Evolutionary conservation across 73 alveolate genomes (phyloP), one percentile per base, ranked within the genome.

Genomic region (Paraurostyla sp.): DNA sequence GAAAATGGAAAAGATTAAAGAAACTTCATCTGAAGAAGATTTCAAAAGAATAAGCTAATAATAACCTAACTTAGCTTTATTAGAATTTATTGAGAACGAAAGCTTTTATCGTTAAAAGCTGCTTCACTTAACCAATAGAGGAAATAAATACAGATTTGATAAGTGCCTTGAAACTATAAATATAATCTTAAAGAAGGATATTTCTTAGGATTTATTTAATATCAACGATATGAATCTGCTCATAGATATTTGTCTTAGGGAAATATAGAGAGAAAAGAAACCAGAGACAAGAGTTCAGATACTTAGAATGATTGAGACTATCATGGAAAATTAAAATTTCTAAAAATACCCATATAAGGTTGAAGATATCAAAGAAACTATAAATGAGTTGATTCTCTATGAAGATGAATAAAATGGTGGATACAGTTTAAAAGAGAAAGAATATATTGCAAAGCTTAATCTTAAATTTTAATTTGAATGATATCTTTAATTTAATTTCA

Each of bases 191-290:
- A 29, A 22, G 23, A 83, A 62, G 63, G 62, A 46, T 0, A 30
- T 16, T n/a, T 38, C 92, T 11, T 32, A 69, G 58, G 38, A 85
- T 50, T 85, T 46, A 68, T 85, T 85, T 56, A 49, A 45, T 40
- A 69, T 50, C 3, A 85, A 85, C 57, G 87, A 85, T 81, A 15
- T 85, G 87, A 50, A 85, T 33, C 52, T 85, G 43, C 62, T 85
- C 20, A 36, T 85, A 2, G 92, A 85, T 56, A 50, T 85, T 36
- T 36, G 69, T 20, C 43, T 81, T 16, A 52, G 91, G 58, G 91
- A 81, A 52, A 57, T 57, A 23, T 22, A 56, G 71, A 56, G 81
- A 41, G 65, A 81, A 30, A 52, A 52, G 65, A 46, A 57, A 15
- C 11, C 69, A 9, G 15, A 33, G 1, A 58, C 82, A 1, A 56